Conservation (phyloP, 1,284 basidiomycete genomes). For the Macrocystidia cucumis region DNA sequence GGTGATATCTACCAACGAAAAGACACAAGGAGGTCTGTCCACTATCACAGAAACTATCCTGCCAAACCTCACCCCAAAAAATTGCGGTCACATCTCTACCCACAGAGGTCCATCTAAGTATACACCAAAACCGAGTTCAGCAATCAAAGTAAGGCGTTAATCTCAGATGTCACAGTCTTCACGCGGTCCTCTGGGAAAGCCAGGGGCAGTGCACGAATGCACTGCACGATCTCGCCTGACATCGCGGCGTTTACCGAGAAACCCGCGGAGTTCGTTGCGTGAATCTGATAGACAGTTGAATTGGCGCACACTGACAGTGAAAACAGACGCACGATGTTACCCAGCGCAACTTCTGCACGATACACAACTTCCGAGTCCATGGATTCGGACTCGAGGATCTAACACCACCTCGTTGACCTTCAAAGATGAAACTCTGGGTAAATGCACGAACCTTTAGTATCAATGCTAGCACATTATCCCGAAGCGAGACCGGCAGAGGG, state of each 20-base stretch:
- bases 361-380: slow-evolving; percentile 82
- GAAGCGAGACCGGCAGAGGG: slow-evolving; percentile 25
- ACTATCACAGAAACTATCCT: too few relatives aligned
- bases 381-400: slow-evolving; percentile 63
- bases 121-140: slow-evolving; percentile 1
- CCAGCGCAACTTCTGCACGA: slow-evolving; percentile 79
- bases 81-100: too few relatives aligned
- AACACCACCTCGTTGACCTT: slow-evolving; percentile 6
- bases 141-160: slow-evolving; percentile 25
- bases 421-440: background rate
- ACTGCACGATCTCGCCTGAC: slow-evolving; percentile 29
- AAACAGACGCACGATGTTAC: slow-evolving; percentile 65
- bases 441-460: slow-evolving; percentile 35
- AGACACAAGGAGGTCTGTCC: too few relatives aligned
- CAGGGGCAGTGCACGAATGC: slow-evolving; percentile 29
- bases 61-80: too few relatives aligned
- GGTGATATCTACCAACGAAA: too few relatives aligned
- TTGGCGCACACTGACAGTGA: slow-evolving; percentile 1
- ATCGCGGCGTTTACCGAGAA: slow-evolving; percentile 29
- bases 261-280: slow-evolving; percentile 32
- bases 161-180: slow-evolving; percentile 40
- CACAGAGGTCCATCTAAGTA: too few relatives aligned
- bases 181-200: slow-evolving; percentile 55
- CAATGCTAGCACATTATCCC: slow-evolving; percentile 32
- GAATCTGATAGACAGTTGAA: slow-evolving; percentile 29